Percentiles rank a stretch among this genome's conserved stretches.
These are phyloP conservation scores for Gossypium anomalum DNA, from an alignment of 345 rosid species.

Conservation along the genomic window DNA sequence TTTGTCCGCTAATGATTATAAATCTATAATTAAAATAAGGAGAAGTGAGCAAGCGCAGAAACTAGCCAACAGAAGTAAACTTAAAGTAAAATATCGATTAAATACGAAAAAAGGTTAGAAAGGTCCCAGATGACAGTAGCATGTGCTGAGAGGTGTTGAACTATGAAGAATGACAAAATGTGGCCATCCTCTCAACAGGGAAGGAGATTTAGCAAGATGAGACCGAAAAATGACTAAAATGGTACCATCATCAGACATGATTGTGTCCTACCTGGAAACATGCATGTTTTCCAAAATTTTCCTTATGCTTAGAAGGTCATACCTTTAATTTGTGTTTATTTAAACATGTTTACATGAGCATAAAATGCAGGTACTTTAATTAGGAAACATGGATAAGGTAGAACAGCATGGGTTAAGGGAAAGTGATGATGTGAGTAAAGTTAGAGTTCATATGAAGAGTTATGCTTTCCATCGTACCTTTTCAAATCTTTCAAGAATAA, in stretches of 20 bases:
- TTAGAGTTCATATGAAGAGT: background rate
- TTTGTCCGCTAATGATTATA: conserved; percentile 95
- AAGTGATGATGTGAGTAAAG: background rate
- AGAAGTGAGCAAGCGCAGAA: conserved; percentile 1
- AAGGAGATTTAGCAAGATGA: background rate
- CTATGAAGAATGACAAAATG: conserved; percentile 1
- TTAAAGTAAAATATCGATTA: conserved; percentile 1
- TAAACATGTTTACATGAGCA: background rate
- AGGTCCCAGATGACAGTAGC: background rate
- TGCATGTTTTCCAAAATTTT: background rate
- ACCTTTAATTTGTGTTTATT: background rate
- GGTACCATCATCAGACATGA: background rate
- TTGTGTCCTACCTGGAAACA: background rate
- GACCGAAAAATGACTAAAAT: background rate
- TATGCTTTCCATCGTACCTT: conserved; percentile 46
- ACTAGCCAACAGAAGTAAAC: conserved; percentile 1
- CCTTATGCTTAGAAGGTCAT: background rate
- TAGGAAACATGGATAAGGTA: background rate
- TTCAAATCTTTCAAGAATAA: conserved; percentile 92
- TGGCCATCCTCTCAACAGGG: background rate
- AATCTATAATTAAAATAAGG: conserved; percentile 42
- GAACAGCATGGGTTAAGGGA: background rate
- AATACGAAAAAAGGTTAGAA: background rate
- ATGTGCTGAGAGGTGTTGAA: background rate
- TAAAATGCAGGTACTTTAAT: background rate